Base-by-base conservation (phyloP, 1,284 basidiomycete species). In the Sparassis latifolia region DNA sequence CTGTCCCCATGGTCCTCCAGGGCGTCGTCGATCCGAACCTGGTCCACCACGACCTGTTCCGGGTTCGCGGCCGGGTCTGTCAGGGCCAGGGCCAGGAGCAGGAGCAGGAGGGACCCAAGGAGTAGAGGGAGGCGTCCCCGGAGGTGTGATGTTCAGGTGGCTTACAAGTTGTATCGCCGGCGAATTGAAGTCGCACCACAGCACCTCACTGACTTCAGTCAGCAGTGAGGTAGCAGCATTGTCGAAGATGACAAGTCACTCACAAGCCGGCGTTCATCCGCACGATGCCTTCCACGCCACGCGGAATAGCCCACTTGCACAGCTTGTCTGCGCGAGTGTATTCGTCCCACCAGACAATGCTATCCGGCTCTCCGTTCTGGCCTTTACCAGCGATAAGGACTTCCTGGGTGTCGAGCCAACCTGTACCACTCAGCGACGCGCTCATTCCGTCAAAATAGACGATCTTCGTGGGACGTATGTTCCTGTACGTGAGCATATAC, bases 381-480 rank as follows among this genome's bases (percentile, higher is more conserved):
- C 46, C 46, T 20, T 32, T 39, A 12, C 44, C 31, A 10, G 30
- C 29, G 28, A 45, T 31, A 10, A 45, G 20, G 31, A 45, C 44
- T 7, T 45, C 44, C 44, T 45, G 44, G 12, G 31, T n/a, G 32
- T 45, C 44, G 12, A 45, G 32, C 44, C 44, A 45, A 10, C 44
- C 44, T 7, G 12, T 45, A 31, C 7, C 9, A 10, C 12, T n/a
- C 30, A 45, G 33, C 33, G 44, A 30, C 4, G 44, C 44, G 33
- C 44, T 45, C 44, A 45, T 45, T 20, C 44, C 44, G 33, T 45
- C 44, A 33, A 45, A 45, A 33, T 45, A 45, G 29, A 45, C n/a
- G 32, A 45, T 20, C 32, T 45, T 45, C 3, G 3, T 33, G 10
- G 44, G 44, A 4, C 44, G 44, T 5, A 33, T 33, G 32, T 4